Percentiles rank a stretch among this genome's conserved stretches.
These are phyloP conservation scores for Stagonosporopsis rhizophila DNA, from an alignment of 2,329 filamentous ascomycete genomes.

Conservation along the genomic window DNA sequence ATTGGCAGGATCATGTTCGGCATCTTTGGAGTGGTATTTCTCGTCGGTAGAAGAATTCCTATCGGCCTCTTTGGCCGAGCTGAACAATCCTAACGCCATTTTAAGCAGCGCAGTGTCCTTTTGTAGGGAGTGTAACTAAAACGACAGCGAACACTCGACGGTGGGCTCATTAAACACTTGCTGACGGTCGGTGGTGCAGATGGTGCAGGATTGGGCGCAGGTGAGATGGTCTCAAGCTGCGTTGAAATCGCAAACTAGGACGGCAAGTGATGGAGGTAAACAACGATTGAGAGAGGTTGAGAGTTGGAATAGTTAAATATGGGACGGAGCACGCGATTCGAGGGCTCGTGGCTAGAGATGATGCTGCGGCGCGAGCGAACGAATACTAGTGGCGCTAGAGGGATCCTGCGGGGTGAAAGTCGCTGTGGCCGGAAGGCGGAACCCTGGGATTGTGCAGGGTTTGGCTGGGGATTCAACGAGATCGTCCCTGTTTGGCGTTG, in stretches of 20 bases:
- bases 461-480: conserved; percentile 3
- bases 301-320: conserved; percentile 16
- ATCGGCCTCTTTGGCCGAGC: conserved; percentile 28
- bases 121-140: conserved; percentile 51
- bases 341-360: conserved; percentile 17
- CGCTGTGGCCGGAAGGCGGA: conserved; percentile 26
- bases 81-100: conserved; percentile 58
- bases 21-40: conserved; percentile 23
- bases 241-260: neutral
- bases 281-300: neutral
- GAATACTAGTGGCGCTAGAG: conserved; percentile 19
- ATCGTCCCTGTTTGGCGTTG: conserved; percentile 17
- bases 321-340: conserved; percentile 4
- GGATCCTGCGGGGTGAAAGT: conserved; percentile 28
- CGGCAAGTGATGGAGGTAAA: conserved; percentile 1
- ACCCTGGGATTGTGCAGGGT: conserved; percentile 15
- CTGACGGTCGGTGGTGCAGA: neutral
- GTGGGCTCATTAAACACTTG: conserved; percentile 50
- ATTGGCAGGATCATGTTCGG: conserved; percentile 42
- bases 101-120: conserved; percentile 56
- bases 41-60: conserved; percentile 25
- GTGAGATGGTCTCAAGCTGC: conserved; percentile 10
- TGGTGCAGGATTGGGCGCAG: conserved; percentile 1
- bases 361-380: conserved; percentile 22
- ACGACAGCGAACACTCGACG: conserved; percentile 40